Evolutionary conservation across 805 yeast genomes (phyloP).

Genomic region (Ogataea kodamae): DNA sequence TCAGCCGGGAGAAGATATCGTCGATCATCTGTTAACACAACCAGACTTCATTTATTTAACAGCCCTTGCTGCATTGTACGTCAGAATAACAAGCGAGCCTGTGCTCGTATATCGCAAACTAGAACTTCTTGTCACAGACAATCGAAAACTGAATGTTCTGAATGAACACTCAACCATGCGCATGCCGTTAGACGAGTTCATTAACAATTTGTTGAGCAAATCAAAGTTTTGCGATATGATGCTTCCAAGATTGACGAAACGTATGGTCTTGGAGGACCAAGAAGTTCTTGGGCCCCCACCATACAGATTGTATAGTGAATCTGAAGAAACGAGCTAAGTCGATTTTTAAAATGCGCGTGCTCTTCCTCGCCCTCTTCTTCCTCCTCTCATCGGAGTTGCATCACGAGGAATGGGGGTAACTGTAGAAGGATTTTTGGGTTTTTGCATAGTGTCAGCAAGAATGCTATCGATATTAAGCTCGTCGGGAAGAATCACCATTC

Average conservation of each 20-base stretch:
- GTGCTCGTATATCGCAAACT: slow-evolving; percentile 46
- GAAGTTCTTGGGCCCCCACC: slow-evolving; percentile 39
- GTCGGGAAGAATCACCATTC: slow-evolving; percentile 83
- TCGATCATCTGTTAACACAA: slow-evolving; percentile 54
- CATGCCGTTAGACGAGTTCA: slow-evolving; percentile 68
- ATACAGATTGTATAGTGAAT: slow-evolving; percentile 35
- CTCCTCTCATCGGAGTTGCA: slow-evolving; percentile 26
- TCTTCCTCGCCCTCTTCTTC: slow-evolving; percentile 30
- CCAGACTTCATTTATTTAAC: slow-evolving; percentile 74
- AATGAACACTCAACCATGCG: slow-evolving; percentile 39
- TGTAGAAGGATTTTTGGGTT: slow-evolving; percentile 40
- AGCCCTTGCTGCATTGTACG: slow-evolving; percentile 64
- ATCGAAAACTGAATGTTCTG: slow-evolving; percentile 60
- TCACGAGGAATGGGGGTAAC: slow-evolving; percentile 36
- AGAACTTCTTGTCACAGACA: slow-evolving; percentile 59
- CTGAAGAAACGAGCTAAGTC: slow-evolving; percentile 27
- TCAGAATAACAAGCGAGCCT: slow-evolving; percentile 45
- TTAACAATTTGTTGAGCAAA: slow-evolving; percentile 54
- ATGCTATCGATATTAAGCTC: slow-evolving; percentile 69
- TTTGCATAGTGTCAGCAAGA: slow-evolving; percentile 48
- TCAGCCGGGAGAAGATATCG: slow-evolving; percentile 59
- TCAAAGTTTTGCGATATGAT: slow-evolving; percentile 70
- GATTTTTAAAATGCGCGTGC: slow-evolving; percentile 30
- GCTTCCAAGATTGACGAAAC: slow-evolving; percentile 55
- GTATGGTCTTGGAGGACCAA: slow-evolving; percentile 41